phyloP scores from a whole-genome alignment of 2,329 filamentous ascomycete genomes.

The Ophiosphaerella korrae region DNA sequence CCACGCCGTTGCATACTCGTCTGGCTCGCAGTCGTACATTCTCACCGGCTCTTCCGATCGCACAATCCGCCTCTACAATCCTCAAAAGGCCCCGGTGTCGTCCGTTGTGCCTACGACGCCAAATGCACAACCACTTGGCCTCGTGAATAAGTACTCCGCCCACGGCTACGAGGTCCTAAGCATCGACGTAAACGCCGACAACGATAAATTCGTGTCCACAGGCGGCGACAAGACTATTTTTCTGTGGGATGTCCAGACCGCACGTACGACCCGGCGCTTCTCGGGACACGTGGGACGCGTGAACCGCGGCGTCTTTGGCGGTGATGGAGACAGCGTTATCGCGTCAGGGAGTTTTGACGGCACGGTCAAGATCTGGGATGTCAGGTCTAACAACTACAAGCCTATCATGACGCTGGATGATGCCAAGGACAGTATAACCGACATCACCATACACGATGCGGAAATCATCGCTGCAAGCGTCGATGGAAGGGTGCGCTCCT shows the following conservation, averaged over 20 bases:
- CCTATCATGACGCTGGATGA: constrained; percentile 76
- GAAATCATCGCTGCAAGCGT: constrained; percentile 77
- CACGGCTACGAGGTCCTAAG: constrained; percentile 93
- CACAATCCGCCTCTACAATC: constrained; percentile 84
- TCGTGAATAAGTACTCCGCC: constrained; percentile 86
- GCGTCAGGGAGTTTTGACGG: constrained; percentile 76
- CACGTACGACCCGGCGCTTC: constrained; percentile 77
- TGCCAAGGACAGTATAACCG: constrained; percentile 70
- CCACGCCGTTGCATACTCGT: constrained; percentile 57
- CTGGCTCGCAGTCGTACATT: constrained; percentile 60
- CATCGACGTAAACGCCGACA: constrained; percentile 73
- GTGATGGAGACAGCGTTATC: constrained; percentile 74
- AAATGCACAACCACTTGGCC: constrained; percentile 43
- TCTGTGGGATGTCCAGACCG: constrained; percentile 89
- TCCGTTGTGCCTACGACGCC: constrained; percentile 41
- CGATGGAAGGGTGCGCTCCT: constrained; percentile 79
- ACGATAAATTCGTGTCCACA: constrained; percentile 82
- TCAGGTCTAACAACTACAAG: constrained; percentile 50
- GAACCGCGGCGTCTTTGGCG: constrained; percentile 79
- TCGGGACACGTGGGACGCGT: constrained; percentile 73
- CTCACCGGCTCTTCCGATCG: constrained; percentile 87
- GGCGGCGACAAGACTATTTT: constrained; percentile 92
- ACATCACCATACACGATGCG: constrained; percentile 49
- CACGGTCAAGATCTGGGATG: constrained; percentile 70
- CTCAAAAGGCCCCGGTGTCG: constrained; percentile 55